Base-by-base conservation (phyloP, 352 stramenopile species). In the Globisporangium rhizosaccharum region DNA sequence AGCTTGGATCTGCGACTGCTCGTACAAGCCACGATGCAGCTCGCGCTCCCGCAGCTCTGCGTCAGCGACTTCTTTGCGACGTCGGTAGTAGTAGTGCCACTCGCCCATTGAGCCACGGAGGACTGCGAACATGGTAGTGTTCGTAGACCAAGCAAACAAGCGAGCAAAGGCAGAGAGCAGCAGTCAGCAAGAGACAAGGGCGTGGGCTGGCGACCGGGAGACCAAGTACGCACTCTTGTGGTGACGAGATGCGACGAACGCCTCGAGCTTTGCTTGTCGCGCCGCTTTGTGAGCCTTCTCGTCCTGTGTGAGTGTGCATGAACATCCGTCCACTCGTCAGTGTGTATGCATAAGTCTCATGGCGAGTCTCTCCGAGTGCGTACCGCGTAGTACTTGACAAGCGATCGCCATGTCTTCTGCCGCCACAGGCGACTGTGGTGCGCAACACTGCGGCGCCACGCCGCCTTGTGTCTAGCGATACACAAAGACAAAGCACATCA, bases 31-130 rank as follows among this genome's bases (percentile, higher is more conserved):
- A 23, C 62, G 25, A 5, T 85, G 75, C n/a, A 89, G 51, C 42
- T 68, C 51, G 26, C 59, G 65, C 23, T 82, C 62, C 1, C 78
- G 73, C 26, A 68, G 56, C 47, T 79, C 70, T 25, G 74, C 76
- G 12, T 67, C 69, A 1, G 63, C 63, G 10, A 76, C 59, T 59
- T 87, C 79, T 39, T 69, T 70, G 10, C 72, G 66, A 3, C 72
- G 76, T 0, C 73, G 72, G 53, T 75, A 78, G 39, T 77, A 68
- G 30, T 63, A 57, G 28, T 75, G 37, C 76, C 79, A 88, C 48
- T 65, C 70, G 25, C 57, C 46, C 49, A 75, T 33, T 26, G 65
- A 67, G 14, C 47, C 53, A 2, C 54, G 61, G 20, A 70, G 33
- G 45, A 68, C 72, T 76, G n/a, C 42, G 28, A 5, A 18, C 10